A percentile compares a stretch with the other conserved stretches of the same genome.
These are phyloP conservation scores for Aureobasidium melanogenum DNA, from an alignment of 2,329 filamentous ascomycete species.

Conservation along the genomic window DNA sequence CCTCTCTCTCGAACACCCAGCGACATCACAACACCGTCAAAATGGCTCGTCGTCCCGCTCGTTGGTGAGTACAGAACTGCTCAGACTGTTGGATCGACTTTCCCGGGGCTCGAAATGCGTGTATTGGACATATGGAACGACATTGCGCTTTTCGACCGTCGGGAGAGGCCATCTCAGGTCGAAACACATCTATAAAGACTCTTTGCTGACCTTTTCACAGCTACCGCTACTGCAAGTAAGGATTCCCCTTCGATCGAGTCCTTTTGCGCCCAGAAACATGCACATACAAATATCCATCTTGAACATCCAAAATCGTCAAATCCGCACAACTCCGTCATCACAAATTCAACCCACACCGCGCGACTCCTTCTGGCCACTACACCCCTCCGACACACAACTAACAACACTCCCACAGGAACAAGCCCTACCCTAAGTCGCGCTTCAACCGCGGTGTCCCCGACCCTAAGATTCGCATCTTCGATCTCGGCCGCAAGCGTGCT, in stretches of 20 bases:
- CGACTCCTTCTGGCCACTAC: background rate
- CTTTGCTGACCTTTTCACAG: slow-evolving; percentile 3
- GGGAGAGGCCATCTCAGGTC: background rate
- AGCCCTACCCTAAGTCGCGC: slow-evolving; percentile 97
- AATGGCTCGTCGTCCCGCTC: slow-evolving; percentile 98
- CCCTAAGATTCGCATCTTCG: slow-evolving; percentile 57
- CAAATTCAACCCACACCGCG: background rate
- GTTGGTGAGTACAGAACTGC: slow-evolving; percentile 47
- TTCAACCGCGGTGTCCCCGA: slow-evolving; percentile 96
- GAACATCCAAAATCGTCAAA: background rate
- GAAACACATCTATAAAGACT: background rate
- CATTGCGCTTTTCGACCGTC: slow-evolving; percentile 1
- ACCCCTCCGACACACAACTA: background rate
- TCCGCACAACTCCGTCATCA: background rate
- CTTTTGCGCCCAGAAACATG: background rate
- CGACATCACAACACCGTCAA: slow-evolving; percentile 57
- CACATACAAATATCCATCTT: background rate
- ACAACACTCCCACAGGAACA: slow-evolving; percentile 11
- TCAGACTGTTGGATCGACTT: slow-evolving; percentile 40
- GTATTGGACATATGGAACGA: background rate
- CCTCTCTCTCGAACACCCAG: slow-evolving; percentile 28
- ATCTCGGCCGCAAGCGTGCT: slow-evolving; percentile 66
- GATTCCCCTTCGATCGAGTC: slow-evolving; percentile 29
- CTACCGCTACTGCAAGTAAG: slow-evolving; percentile 97
- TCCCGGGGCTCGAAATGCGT: background rate